A percentile compares a stretch with the other conserved stretches of the same genome.
Conservation (phyloP, 441 rosid genomes). For the Geranium incanum region DNA sequence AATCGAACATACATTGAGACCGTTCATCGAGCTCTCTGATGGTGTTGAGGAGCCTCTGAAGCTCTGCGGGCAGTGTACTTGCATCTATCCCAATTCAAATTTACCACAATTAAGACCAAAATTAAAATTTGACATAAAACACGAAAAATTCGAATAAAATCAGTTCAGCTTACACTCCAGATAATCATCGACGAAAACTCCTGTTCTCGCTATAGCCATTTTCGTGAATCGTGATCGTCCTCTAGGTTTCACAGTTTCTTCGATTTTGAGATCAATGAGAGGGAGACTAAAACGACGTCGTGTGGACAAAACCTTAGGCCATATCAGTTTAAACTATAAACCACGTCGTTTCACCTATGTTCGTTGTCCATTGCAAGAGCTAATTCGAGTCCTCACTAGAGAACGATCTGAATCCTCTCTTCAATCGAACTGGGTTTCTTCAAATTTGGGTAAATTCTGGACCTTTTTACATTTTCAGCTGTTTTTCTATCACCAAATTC, state of each 20-base stretch:
- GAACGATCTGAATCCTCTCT: background rate
- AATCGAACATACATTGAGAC: constrained; percentile 55
- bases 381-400: background rate
- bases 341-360: background rate
- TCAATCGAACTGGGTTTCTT: background rate
- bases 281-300: background rate
- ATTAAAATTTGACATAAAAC: background rate
- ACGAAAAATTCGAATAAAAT: constrained; percentile 6
- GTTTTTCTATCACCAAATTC: background rate
- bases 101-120: constrained; percentile 14
- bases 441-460: background rate
- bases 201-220: constrained; percentile 93
- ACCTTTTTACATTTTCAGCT: background rate
- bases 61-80: constrained; percentile 87
- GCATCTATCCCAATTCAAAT: constrained; percentile 43
- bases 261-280: background rate
- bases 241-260: constrained; percentile 30
- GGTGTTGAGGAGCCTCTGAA: constrained; percentile 82
- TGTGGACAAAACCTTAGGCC: background rate
- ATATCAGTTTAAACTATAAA: too few species aligned
- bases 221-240: constrained; percentile 9
- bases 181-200: constrained; percentile 90
- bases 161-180: constrained; percentile 57
- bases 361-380: background rate
- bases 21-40: constrained; percentile 81